Percentiles rank a stretch among this genome's conserved stretches.
These are phyloP conservation scores for Aspergillus thermomutatus DNA, from an alignment of 2,329 filamentous ascomycete genomes.

Conservation along the genomic window DNA sequence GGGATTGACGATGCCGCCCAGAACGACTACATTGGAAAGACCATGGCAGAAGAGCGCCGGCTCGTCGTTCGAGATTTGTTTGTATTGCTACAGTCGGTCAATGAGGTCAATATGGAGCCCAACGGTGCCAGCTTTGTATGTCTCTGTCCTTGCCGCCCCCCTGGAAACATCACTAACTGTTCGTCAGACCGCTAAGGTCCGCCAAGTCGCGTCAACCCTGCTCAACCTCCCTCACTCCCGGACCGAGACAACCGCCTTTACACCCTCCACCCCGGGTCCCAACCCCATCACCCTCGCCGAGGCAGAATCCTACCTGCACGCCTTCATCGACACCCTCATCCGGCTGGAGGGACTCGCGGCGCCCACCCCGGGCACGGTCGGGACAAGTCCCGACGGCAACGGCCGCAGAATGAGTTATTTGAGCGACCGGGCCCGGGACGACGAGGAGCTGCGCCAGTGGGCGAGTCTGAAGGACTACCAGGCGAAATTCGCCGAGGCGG, in stretches of 20 bases:
- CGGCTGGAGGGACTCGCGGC: conserved; percentile 63
- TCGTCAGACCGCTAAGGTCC: conserved; percentile 71
- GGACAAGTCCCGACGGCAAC: conserved; percentile 29
- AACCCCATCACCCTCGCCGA: conserved; percentile 41
- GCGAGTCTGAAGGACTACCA: conserved; percentile 77
- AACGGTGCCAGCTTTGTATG: conserved; percentile 63
- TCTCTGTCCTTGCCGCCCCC: conserved; percentile 13
- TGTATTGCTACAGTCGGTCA: conserved; percentile 70
- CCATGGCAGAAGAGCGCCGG: conserved; percentile 73
- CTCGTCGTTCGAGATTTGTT: conserved; percentile 78
- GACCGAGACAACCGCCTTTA: conserved; percentile 34
- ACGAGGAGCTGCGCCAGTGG: conserved; percentile 74
- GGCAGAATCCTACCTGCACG: conserved; percentile 68
- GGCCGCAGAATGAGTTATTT: conserved; percentile 35
- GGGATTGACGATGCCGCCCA: conserved; percentile 34
- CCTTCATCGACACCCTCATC: conserved; percentile 71
- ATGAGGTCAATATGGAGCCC: conserved; percentile 79
- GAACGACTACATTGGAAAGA: conserved; percentile 53
- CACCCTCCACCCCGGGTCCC: conserved; percentile 26
- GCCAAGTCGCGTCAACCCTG: conserved; percentile 76
- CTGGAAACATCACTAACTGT: neutral
- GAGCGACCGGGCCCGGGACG: conserved; percentile 59
- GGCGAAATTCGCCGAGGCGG: conserved; percentile 64
- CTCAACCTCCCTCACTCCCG: conserved; percentile 56
- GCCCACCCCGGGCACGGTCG: conserved; percentile 20